Base-by-base conservation (phyloP, 495 filamentous ascomycete species). In the Friedmanniomyces simplex region DNA sequence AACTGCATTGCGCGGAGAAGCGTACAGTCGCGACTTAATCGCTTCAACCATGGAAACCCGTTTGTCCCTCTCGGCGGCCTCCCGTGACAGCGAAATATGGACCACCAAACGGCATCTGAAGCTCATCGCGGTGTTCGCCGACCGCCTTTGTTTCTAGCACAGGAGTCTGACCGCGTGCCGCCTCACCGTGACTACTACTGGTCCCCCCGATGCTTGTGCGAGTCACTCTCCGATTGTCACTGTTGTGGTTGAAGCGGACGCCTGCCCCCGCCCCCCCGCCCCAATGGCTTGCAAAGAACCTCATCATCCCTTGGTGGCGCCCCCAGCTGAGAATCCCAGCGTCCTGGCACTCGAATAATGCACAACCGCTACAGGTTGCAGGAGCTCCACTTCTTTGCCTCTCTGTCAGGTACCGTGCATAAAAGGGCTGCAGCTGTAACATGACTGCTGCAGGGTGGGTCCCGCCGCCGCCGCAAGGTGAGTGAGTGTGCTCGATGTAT, bases 381-480 rank as follows among this genome's bases (percentile, higher is more conserved):
- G 16, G 28, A 49, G n/a, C 24, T 50, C 54, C 54, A 36, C 54
- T 36, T 39, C 14, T 20, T n/a, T n/a, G n/a, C n/a, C n/a, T 32
- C 28, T 14, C 37, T 55, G 54, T 36, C 54, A 57, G 54, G 54
- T 57, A 57, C 54, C 43, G 32, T 49, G 54, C 54, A 57, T 37
- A 24, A n/a, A n/a, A 37, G 43, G 14, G 39, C 53, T 37, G 42
- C 21, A 48, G 53, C 32, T 28, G 39, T 16, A 28, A 54, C 30
- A 52, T 34, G 26, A 42, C 21, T 49, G 20, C 37, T 16, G 37
- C 20, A 41, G 14, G n/a, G 51, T 54, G 34, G 34, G 37, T 42
- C n/a, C n/a, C n/a, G n/a, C n/a, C n/a, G n/a, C n/a, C 28, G 34
- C 32, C 11, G 51, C 21, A 41, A 54, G 51, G 51, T 52, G 16